Percentiles rank a stretch among this genome's conserved stretches.
Conservation (phyloP, 768 basidiomycete genomes). For the Dacryopinax spathularia region DNA sequence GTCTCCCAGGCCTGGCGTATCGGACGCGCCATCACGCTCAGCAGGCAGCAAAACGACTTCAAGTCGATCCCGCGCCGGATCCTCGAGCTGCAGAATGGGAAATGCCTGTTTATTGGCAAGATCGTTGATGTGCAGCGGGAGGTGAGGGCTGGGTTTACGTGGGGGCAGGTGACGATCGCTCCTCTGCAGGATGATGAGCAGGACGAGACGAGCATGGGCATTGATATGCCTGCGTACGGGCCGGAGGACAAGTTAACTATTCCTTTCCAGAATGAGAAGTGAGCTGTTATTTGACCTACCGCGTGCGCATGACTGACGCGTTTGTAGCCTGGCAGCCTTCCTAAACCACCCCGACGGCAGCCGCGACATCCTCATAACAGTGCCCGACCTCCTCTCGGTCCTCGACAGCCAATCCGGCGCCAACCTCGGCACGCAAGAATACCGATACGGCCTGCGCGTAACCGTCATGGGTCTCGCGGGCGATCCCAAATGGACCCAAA, state of each 20-base stretch:
- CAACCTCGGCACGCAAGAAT: conserved; percentile 49
- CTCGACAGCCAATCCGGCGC: conserved; percentile 48
- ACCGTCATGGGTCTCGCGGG: conserved; percentile 36
- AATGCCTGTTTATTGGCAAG: conserved; percentile 45
- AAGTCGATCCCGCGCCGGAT: conserved; percentile 23
- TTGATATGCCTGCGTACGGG: neutral
- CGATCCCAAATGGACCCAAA: conserved; percentile 40
- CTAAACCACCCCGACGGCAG: conserved; percentile 12
- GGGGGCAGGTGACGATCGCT: conserved; percentile 23
- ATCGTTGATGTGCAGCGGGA: conserved; percentile 36
- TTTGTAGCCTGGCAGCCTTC: neutral
- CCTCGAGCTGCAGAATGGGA: conserved; percentile 24
- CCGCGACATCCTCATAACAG: conserved; percentile 35
- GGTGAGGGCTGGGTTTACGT: conserved; percentile 18
- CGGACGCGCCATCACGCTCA: conserved; percentile 42
- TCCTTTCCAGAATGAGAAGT: conserved; percentile 52
- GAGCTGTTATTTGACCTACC: conserved; percentile 22
- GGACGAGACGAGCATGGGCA: conserved; percentile 19
- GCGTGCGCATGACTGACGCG: neutral
- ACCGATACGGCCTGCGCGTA: conserved; percentile 46
- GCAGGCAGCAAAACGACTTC: conserved; percentile 32
- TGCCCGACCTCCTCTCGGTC: conserved; percentile 53
- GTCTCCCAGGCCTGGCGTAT: conserved; percentile 53
- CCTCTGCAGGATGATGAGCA: conserved; percentile 22
- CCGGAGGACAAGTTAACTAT: conserved; percentile 26